These are phyloP conservation scores for Mycena citricolor DNA, from an alignment of 1,284 basidiomycete species.

Conservation along the genomic window DNA sequence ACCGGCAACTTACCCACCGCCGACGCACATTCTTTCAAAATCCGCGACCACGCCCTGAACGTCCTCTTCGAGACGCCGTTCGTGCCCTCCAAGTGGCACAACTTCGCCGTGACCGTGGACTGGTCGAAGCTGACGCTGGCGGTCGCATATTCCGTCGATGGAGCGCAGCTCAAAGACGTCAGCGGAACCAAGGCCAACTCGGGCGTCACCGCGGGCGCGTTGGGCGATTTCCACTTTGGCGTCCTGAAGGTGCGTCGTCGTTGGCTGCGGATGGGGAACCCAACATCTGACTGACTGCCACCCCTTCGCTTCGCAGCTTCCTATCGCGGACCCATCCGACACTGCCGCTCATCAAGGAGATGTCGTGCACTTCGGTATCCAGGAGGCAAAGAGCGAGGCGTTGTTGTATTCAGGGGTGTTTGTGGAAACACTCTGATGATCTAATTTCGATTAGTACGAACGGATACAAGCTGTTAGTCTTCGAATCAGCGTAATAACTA, in stretches of 20 bases:
- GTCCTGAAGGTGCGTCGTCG: conserved; percentile 47
- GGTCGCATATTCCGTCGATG: conserved; percentile 50
- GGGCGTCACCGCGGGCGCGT: conserved; percentile 38
- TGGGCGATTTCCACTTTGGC: conserved; percentile 61
- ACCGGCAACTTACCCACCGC: conserved; percentile 40
- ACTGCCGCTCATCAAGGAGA: conserved; percentile 46
- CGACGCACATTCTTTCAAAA: conserved; percentile 47
- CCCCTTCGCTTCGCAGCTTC: conserved; percentile 51
- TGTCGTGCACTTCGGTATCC: conserved; percentile 56
- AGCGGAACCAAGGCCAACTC: conserved; percentile 42
- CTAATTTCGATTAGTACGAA: too few species aligned
- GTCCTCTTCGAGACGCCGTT: conserved; percentile 52
- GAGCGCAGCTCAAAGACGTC: conserved; percentile 38
- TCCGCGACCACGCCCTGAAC: conserved; percentile 52
- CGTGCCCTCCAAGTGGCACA: conserved; percentile 49
- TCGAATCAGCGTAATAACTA: too few species aligned
- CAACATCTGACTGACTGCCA: background rate
- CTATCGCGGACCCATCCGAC: conserved; percentile 49
- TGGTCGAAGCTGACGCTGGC: conserved; percentile 51
- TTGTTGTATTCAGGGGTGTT: conserved; percentile 59
- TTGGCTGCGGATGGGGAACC: background rate
- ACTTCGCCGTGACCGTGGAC: conserved; percentile 58
- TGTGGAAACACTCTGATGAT: too few species aligned
- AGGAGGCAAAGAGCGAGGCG: conserved; percentile 54
- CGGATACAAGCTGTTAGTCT: too few species aligned